These are phyloP conservation scores for Cryptosporidium sp. DNA, from an alignment of 169 alveolate species.

Conservation along the genomic window DNA sequence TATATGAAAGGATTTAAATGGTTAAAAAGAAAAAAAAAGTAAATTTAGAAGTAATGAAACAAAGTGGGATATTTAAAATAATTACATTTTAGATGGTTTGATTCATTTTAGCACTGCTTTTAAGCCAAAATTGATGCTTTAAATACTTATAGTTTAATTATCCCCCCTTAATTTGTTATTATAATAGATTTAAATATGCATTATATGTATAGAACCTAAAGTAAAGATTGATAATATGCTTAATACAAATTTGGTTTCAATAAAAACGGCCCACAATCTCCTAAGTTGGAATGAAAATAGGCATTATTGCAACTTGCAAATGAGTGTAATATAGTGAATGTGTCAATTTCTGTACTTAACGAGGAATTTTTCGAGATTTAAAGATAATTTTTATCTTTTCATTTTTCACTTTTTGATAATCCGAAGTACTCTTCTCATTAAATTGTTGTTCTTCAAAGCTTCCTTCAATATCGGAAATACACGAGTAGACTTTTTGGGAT, in stretches of 20 bases:
- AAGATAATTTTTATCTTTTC: slow-evolving; percentile 2
- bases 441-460: neutral
- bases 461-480: neutral
- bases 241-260: too few species aligned
- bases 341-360: neutral
- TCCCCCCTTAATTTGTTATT: neutral
- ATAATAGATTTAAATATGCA: neutral
- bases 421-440: neutral
- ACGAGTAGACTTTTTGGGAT: slow-evolving; percentile 2
- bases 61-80: too few species aligned
- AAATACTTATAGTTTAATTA: neutral
- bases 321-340: neutral
- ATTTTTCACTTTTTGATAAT: neutral
- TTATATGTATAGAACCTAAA: neutral
- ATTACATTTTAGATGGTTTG: neutral
- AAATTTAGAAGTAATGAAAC: neutral
- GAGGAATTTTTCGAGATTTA: neutral
- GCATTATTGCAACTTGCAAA: neutral
- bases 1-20: neutral
- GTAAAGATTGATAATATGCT: too few species aligned
- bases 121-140: too few species aligned
- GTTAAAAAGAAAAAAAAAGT: too few species aligned
- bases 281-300: too few species aligned
- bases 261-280: neutral
- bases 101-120: too few species aligned